A percentile compares a stretch with the other conserved stretches of the same genome.
These are phyloP conservation scores for Beta macrorhiza DNA, from an alignment of 179 eudicot genomes.

Conservation along the genomic window DNA sequence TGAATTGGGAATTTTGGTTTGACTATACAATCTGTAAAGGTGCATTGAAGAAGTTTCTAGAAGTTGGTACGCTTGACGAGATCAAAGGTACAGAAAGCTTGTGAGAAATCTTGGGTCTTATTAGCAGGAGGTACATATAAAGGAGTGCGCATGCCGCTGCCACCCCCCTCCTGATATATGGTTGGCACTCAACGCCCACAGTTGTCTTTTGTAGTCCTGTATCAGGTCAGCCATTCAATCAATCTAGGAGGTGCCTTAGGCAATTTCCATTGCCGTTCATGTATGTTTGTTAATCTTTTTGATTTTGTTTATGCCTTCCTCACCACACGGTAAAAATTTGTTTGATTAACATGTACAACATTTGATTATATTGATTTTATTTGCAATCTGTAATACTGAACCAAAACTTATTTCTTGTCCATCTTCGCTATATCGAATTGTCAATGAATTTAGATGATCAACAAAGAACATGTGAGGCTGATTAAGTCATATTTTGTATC, in stretches of 20 bases:
- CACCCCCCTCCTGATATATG: neutral
- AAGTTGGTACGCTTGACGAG: neutral
- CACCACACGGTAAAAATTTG: neutral
- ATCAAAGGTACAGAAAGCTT: slow-evolving; percentile 5
- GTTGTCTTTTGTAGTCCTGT: slow-evolving; percentile 11
- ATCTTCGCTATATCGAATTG: too few species aligned
- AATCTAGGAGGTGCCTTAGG: slow-evolving; percentile 5
- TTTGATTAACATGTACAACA: slow-evolving; percentile 23
- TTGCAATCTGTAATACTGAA: neutral
- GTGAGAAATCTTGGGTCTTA: neutral
- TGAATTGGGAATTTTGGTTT: neutral
- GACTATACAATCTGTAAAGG: neutral
- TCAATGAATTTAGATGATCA: neutral
- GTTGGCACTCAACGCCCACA: neutral
- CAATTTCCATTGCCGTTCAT: slow-evolving; percentile 15
- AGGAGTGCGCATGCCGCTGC: slow-evolving; percentile 11
- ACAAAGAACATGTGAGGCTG: too few species aligned
- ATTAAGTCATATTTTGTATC: too few species aligned
- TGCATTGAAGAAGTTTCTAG: neutral
- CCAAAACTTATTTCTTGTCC: neutral
- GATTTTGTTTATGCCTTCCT: neutral
- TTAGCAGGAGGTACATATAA: slow-evolving; percentile 18
- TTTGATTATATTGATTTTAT: slow-evolving; percentile 9
- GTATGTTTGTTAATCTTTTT: slow-evolving; percentile 1
- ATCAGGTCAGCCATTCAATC: neutral